These are phyloP conservation scores for Colletotrichum neosansevieriae DNA, from an alignment of 2,329 filamentous ascomycete species.

Conservation along the genomic window DNA sequence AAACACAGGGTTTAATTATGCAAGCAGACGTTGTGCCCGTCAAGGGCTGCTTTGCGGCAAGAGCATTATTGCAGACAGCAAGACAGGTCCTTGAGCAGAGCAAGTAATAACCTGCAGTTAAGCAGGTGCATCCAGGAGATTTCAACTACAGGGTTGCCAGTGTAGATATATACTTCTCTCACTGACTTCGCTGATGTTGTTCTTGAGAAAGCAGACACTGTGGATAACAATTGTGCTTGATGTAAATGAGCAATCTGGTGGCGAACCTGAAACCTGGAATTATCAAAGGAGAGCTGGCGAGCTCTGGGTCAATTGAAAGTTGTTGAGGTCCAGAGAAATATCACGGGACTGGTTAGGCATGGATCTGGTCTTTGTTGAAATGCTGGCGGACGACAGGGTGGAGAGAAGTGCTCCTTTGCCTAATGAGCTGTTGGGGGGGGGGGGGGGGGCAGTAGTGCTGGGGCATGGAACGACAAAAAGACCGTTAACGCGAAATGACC, in stretches of 20 bases:
- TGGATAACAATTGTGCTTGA: background rate
- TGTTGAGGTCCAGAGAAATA: background rate
- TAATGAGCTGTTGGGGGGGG: background rate
- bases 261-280: fast-evolving
- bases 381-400: background rate
- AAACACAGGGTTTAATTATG: background rate
- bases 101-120: background rate
- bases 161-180: background rate
- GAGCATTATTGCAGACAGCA: too few species aligned
- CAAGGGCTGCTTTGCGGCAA: background rate
- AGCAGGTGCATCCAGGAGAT: background rate
- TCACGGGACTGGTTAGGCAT: background rate
- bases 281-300: background rate
- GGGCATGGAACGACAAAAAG: background rate
- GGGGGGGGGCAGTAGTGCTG: background rate
- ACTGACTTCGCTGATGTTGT: fast-evolving
- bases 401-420: fast-evolving
- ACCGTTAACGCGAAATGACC: background rate
- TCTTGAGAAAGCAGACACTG: fast-evolving
- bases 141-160: background rate
- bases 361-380: background rate
- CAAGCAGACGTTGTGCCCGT: background rate
- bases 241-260: background rate
- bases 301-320: background rate
- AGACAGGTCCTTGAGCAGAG: background rate